Percentiles rank a stretch among this genome's conserved stretches.
These are phyloP conservation scores for Coprinellus micaceus DNA, from an alignment of 768 basidiomycete genomes.

Conservation along the genomic window DNA sequence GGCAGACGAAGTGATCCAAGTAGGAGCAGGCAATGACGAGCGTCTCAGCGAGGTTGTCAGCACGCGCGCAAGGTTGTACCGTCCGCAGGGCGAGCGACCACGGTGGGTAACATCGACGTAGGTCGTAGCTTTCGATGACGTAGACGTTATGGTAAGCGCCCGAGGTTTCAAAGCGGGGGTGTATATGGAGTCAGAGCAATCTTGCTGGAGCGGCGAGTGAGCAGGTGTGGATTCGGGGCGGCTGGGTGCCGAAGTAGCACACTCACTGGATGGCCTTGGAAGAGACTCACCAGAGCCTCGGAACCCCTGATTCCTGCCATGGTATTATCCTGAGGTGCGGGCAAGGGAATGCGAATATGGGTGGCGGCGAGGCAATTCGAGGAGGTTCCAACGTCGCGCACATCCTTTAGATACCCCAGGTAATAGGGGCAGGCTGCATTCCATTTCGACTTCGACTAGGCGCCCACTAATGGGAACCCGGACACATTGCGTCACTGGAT, in stretches of 20 bases:
- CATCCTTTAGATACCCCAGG: neutral
- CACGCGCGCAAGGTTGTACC: conserved; percentile 4
- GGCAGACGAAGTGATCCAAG: neutral
- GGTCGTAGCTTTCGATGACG: conserved; percentile 5
- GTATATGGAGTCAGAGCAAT: neutral
- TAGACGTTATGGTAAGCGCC: conserved; percentile 3
- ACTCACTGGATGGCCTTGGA: neutral
- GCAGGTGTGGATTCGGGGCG: neutral
- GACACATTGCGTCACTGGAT: neutral
- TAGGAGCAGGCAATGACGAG: neutral
- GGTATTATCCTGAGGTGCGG: neutral
- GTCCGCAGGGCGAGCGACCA: conserved; percentile 8
- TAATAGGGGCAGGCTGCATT: neutral
- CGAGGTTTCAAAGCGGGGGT: neutral
- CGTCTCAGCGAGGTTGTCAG: conserved; percentile 4
- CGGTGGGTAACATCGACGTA: conserved; percentile 5
- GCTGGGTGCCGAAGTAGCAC: neutral
- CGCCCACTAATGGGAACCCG: neutral
- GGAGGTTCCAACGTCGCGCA: neutral
- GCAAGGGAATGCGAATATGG: neutral
- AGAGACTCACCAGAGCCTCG: conserved; percentile 6
- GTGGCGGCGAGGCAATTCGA: neutral
- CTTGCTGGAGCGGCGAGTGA: neutral
- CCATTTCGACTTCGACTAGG: neutral
- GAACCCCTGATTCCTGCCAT: neutral